Evolutionary conservation across 495 filamentous ascomycete species (phyloP).

Genomic region (Pseudomonodictys pantanalensis): DNA sequence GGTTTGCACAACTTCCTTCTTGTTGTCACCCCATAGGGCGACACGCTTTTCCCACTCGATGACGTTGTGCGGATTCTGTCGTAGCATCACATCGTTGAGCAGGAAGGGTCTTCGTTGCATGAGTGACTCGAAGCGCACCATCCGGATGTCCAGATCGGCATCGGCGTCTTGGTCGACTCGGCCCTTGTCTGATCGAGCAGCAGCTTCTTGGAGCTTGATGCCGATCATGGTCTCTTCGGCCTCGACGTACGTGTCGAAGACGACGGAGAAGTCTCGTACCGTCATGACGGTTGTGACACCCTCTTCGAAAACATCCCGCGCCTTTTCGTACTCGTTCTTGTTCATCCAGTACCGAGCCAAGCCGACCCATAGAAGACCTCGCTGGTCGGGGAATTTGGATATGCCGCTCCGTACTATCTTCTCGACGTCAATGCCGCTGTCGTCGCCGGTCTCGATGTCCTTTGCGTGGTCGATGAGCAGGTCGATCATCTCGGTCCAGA

Average conservation of each 20-base stretch:
- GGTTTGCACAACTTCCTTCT: conserved; percentile 84
- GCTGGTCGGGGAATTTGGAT: conserved; percentile 86
- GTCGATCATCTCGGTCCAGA: conserved; percentile 99
- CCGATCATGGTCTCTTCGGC: conserved; percentile 96
- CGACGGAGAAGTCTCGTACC: conserved; percentile 93
- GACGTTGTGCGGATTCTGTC: conserved; percentile 96
- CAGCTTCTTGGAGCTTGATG: conserved; percentile 83
- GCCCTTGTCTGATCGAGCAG: conserved; percentile 75
- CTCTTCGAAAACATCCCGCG: conserved; percentile 92
- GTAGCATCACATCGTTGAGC: conserved; percentile 90
- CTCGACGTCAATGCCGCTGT: conserved; percentile 85
- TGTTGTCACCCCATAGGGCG: conserved; percentile 92
- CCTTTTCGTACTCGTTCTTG: conserved; percentile 84
- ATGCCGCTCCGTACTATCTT: conserved; percentile 92
- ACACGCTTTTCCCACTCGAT: conserved; percentile 97
- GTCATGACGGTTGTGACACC: conserved; percentile 98
- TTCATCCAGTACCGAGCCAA: conserved; percentile 97
- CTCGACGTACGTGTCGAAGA: conserved; percentile 95
- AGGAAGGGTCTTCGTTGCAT: conserved; percentile 98
- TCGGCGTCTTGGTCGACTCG: conserved; percentile 82
- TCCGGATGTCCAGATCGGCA: conserved; percentile 92
- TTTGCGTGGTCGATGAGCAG: conserved; percentile 87
- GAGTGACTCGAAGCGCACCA: conserved; percentile 96
- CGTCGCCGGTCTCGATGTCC: conserved; percentile 75
- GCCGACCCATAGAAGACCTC: conserved; percentile 94